Percentiles rank a stretch among this genome's conserved stretches.
phyloP scores from a whole-genome alignment of 1,284 basidiomycete genomes.

The Cryptococcus depauperatus region DNA sequence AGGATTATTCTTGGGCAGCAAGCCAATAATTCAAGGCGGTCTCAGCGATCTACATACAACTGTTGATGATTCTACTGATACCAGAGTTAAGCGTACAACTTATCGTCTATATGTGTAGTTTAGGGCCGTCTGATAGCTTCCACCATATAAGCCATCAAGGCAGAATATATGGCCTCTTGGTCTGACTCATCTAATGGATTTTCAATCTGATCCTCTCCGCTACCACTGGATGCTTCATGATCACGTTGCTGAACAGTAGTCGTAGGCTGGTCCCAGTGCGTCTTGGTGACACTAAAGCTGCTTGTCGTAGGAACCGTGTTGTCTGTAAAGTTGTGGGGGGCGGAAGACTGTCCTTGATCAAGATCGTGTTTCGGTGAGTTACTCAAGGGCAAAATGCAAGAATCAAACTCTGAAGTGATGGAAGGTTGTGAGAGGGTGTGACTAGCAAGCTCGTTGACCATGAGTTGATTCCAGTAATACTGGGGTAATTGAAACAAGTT shows the following conservation, averaged over 20 bases:
- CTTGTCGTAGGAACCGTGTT: neutral
- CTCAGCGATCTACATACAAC: no score
- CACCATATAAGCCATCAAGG: slow-evolving; percentile 24
- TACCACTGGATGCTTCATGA: neutral
- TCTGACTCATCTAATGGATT: slow-evolving; percentile 3
- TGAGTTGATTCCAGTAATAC: slow-evolving; percentile 34
- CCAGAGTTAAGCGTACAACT: no score
- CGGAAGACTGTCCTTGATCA: neutral
- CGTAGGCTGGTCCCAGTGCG: neutral
- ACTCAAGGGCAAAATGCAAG: neutral
- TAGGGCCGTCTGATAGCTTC: slow-evolving; percentile 5
- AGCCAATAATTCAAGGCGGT: no score
- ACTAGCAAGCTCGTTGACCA: slow-evolving; percentile 8
- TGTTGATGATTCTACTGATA: neutral
- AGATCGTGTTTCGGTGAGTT: neutral
- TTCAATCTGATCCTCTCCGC: neutral
- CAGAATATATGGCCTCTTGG: slow-evolving; percentile 21
- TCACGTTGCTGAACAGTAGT: no score
- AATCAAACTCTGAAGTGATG: neutral
- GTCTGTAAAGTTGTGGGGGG: neutral
- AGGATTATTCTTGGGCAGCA: neutral
- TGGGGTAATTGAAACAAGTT: slow-evolving; percentile 31
- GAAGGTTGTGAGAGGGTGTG: no score
- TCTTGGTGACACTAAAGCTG: neutral
- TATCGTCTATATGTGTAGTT: no score